A percentile compares a stretch with the other conserved stretches of the same genome.
These are phyloP conservation scores for Phytopythium ostracodes DNA, from an alignment of 352 stramenopile species.

Conservation along the genomic window DNA sequence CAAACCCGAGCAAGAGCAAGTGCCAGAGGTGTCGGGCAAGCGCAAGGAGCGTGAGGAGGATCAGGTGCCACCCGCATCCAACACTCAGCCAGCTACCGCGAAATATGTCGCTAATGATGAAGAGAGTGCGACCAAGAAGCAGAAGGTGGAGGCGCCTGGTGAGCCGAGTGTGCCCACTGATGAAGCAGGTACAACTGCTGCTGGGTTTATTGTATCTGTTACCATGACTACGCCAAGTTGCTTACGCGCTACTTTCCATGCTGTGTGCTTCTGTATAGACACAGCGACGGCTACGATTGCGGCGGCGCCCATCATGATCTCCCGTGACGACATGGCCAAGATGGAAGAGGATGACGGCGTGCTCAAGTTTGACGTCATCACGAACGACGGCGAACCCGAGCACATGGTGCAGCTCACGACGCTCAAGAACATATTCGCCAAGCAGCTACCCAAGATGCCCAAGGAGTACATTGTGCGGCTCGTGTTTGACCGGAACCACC, in stretches of 20 bases:
- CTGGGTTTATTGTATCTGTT: no score
- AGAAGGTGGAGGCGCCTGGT: constrained; percentile 23
- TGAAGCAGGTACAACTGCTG: not conserved
- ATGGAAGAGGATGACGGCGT: constrained; percentile 77
- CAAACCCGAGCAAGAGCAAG: constrained; percentile 9
- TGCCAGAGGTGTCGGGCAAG: constrained; percentile 13
- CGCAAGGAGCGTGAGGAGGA: constrained; percentile 15
- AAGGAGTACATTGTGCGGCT: constrained; percentile 99
- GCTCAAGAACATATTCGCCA: constrained; percentile 97
- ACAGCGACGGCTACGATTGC: not conserved
- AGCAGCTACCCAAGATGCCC: constrained; percentile 99
- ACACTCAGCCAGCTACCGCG: not conserved
- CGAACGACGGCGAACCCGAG: constrained; percentile 86
- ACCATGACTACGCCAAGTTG: not conserved
- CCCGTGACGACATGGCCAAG: constrained; percentile 85
- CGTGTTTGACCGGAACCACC: constrained; percentile 96
- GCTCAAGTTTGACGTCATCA: constrained; percentile 87
- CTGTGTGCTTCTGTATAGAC: not conserved
- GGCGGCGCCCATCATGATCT: constrained; percentile 56
- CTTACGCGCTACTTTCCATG: not conserved
- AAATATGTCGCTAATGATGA: constrained; percentile 7
- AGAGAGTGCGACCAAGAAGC: constrained; percentile 24
- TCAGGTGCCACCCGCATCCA: not conserved
- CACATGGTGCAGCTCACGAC: constrained; percentile 92
- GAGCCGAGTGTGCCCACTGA: not conserved